Base-by-base conservation (phyloP, 2,329 filamentous ascomycete genomes). In the Scortechinia acanthostroma region DNA sequence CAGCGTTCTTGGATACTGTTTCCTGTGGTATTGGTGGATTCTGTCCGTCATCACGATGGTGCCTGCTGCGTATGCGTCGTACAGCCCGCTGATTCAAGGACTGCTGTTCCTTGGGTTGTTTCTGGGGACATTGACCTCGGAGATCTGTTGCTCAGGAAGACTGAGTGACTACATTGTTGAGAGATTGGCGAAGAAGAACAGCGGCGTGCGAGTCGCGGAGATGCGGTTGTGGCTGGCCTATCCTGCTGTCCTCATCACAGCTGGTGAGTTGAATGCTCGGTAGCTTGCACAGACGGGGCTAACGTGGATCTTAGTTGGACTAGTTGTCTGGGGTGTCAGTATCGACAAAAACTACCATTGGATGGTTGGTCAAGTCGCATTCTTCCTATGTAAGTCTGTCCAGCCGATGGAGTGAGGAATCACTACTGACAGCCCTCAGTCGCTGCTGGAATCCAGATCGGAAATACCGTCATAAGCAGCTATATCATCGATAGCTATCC, bases 401-500 rank as follows among this genome's bases (percentile, higher is more conserved):
- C 19, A 43, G 6, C 13, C n/a, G 6, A 13, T 40, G 25, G 40
- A 20, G 13, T n/a, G n/a, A n/a, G n/a, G n/a, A n/a, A 16, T 42
- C n/a, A 17, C 22, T 47, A 22, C 43, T 47, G 44, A 42, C 49
- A 25, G 30, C 21, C 10, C 21, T 15, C 44, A 74, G 71, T 76
- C 53, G 71, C 69, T 1, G 68, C 71, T 1, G 74, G 75, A 16
- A 69, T 77, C 49, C 74, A 80, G 49, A 70, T 77, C 44, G 74
- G 74, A 22, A 80, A 78, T 53, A 75, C 73, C 0, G 67, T 69
- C 2, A 58, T 72, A 6, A 71, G 65, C 40, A 64, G 67, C 4
- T 79, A 79, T 52, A 64, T 78, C 15, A 66, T 79, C 23, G 76
- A 80, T 53, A 65, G 65, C 42, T 78, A 79, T 53, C 74, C 73